Conservation (phyloP, 257 asterid genomes). For the Craterostigma plantagineum region DNA sequence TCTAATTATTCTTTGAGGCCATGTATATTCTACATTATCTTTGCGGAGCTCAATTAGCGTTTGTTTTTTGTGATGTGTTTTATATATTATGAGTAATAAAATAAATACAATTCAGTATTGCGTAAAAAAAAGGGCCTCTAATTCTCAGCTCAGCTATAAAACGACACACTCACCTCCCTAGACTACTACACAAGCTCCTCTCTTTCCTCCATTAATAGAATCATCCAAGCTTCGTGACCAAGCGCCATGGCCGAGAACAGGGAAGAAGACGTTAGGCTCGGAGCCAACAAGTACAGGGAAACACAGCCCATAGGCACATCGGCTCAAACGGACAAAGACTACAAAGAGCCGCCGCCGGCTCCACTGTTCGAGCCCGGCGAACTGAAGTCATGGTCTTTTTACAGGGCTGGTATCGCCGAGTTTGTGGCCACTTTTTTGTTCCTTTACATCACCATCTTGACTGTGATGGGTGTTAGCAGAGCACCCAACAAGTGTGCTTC, state of each 20-base stretch:
- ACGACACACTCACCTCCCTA: no score
- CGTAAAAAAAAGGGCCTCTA: no score
- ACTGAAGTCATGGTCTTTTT: conserved; percentile 31
- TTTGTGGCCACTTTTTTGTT: conserved; percentile 35
- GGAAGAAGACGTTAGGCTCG: conserved; percentile 32
- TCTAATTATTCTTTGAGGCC: no score
- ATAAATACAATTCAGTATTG: no score
- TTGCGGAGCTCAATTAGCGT: no score
- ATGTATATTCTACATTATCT: no score
- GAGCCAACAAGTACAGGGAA: conserved; percentile 32
- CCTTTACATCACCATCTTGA: conserved; percentile 25
- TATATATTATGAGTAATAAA: no score
- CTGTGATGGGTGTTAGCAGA: conserved; percentile 30
- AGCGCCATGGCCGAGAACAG: conserved; percentile 24
- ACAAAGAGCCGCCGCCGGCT: conserved; percentile 34
- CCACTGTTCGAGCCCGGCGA: conserved; percentile 38
- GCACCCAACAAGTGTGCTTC: conserved; percentile 23
- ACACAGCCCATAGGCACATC: conserved; percentile 32
- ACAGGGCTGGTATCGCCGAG: conserved; percentile 39
- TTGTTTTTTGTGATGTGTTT: no score
- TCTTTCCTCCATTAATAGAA: no score
- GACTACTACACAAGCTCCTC: no score
- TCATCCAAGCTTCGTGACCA: no score
- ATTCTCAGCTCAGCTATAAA: no score
- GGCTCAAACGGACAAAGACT: conserved; percentile 32